These are phyloP conservation scores for Drosera spatulata DNA, from an alignment of 179 eudicot genomes.

Conservation along the genomic window DNA sequence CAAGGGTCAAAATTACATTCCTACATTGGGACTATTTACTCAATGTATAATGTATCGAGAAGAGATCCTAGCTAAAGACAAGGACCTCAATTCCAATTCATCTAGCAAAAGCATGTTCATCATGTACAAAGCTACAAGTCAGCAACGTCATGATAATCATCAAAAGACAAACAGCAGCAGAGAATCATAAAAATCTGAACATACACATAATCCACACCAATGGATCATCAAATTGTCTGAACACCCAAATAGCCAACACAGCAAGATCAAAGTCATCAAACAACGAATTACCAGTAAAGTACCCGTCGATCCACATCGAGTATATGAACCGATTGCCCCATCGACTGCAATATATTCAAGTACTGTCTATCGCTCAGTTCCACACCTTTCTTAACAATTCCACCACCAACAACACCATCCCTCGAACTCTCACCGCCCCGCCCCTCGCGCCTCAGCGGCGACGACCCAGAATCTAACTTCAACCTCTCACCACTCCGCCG, in stretches of 20 bases:
- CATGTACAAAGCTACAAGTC: too few relatives aligned
- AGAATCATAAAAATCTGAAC: too few relatives aligned
- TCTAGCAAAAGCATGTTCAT: too few relatives aligned
- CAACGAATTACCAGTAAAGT: constrained; percentile 61
- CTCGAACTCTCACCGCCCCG: constrained; percentile 10
- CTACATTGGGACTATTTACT: too few relatives aligned
- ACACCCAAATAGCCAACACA: background rate
- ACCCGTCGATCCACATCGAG: constrained; percentile 39
- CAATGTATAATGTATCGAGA: too few relatives aligned
- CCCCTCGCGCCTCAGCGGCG: background rate
- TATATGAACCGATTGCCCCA: constrained; percentile 94
- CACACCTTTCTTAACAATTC: constrained; percentile 17
- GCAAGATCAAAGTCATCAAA: background rate
- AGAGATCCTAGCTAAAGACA: too few relatives aligned
- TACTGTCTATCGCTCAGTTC: constrained; percentile 63
- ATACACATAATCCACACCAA: too few relatives aligned
- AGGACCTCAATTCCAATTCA: too few relatives aligned
- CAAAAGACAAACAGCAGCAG: too few relatives aligned
- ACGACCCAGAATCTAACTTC: too few relatives aligned
- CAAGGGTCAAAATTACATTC: too few relatives aligned
- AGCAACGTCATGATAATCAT: too few relatives aligned
- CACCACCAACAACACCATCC: constrained; percentile 5
- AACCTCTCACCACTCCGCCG: constrained; percentile 22
- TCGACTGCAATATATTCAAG: constrained; percentile 74
- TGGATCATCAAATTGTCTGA: background rate